Conservation (phyloP, 1,139 yeast genomes). For the Dujonia santamariae region DNA sequence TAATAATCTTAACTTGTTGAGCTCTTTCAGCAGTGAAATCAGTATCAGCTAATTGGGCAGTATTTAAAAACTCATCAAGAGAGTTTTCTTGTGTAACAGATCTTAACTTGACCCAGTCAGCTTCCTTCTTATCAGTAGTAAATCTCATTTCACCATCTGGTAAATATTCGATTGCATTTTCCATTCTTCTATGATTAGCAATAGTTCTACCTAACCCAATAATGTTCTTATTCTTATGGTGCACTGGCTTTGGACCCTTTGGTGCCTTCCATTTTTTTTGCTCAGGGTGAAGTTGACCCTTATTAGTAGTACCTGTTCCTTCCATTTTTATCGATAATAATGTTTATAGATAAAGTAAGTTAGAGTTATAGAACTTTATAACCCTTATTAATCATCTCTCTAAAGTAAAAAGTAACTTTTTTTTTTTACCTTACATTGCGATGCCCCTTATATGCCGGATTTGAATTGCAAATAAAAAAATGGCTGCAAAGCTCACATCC, state of each 20-base stretch:
- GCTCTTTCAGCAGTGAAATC: conserved; percentile 92
- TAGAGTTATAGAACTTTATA: too few relatives aligned
- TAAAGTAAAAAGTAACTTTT: too few relatives aligned
- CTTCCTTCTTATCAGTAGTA: conserved; percentile 79
- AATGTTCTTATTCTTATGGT: conserved; percentile 74
- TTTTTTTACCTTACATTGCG: too few relatives aligned
- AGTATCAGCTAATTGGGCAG: conserved; percentile 94
- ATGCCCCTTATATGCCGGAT: too few relatives aligned
- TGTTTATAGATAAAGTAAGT: too few relatives aligned
- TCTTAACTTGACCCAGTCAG: conserved; percentile 83
- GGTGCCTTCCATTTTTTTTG: conserved; percentile 61
- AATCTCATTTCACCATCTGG: conserved; percentile 88
- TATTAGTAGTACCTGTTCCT: conserved; percentile 32
- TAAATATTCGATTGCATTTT: conserved; percentile 64
- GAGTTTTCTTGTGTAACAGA: conserved; percentile 95
- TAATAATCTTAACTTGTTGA: conserved; percentile 79
- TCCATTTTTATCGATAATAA: too few relatives aligned
- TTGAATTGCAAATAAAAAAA: too few relatives aligned
- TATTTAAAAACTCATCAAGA: conserved; percentile 87
- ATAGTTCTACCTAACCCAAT: conserved; percentile 87
- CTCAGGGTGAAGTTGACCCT: conserved; percentile 46
- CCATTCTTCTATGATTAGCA: conserved; percentile 68
- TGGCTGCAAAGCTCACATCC: too few relatives aligned
- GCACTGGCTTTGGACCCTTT: conserved; percentile 88
- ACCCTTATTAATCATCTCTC: too few relatives aligned